phyloP scores from a whole-genome alignment of 768 basidiomycete species.

The Leccinum sublutescens region DNA sequence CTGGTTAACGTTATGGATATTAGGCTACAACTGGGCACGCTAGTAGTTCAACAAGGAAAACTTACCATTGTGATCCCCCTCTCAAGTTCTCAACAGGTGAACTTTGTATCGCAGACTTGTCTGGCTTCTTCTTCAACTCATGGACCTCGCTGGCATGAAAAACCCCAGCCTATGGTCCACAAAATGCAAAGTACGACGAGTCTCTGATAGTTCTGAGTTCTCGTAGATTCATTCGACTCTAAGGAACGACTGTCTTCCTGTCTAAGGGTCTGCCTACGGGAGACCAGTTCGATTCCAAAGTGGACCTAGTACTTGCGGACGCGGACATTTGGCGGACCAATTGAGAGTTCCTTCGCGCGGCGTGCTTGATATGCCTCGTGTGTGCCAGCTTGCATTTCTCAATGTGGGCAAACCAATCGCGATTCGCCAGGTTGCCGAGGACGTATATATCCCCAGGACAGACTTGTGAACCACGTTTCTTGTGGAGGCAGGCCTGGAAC shows the following conservation, averaged over 20 bases:
- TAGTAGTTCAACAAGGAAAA: neutral
- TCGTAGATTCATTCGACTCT: neutral
- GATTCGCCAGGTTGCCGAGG: neutral
- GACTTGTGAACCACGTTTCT: neutral
- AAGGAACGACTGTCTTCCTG: too few species aligned
- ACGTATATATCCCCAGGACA: neutral
- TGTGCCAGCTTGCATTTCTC: neutral
- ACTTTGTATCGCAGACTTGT: neutral
- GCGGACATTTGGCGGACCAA: too few species aligned
- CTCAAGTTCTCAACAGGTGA: too few species aligned
- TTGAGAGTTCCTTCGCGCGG: too few species aligned
- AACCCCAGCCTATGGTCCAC: too few species aligned
- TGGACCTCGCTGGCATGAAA: too few species aligned
- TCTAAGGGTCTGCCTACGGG: too few species aligned
- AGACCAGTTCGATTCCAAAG: neutral
- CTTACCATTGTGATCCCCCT: neutral
- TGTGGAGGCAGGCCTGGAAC: neutral
- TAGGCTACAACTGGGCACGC: too few species aligned
- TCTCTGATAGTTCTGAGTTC: neutral
- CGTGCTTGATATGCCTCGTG: neutral
- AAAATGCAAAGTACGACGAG: too few species aligned
- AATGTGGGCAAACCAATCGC: neutral
- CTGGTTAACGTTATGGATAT: too few species aligned
- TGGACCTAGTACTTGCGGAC: neutral
- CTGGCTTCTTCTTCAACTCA: too few species aligned